Evolutionary conservation across 2,329 filamentous ascomycete species (phyloP).

Genomic region (Remersonia thermophila): DNA sequence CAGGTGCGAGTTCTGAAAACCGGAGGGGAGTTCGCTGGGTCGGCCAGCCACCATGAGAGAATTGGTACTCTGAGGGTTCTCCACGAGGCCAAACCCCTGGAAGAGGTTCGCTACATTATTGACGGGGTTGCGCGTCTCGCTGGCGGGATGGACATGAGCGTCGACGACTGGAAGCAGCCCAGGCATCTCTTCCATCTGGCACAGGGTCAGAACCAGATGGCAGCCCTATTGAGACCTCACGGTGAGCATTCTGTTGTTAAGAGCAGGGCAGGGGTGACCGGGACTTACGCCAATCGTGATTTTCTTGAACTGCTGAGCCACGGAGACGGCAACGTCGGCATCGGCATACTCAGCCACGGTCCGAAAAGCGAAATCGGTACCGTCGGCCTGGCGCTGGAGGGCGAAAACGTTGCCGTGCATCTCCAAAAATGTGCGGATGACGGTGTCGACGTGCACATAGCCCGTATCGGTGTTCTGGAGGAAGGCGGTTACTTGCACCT

Average conservation of each 20-base stretch:
- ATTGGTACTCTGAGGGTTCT: slow-evolving; percentile 8
- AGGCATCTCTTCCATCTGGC: slow-evolving; percentile 2
- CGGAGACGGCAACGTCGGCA: slow-evolving; percentile 29
- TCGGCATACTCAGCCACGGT: slow-evolving; percentile 44
- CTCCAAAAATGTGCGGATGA: slow-evolving; percentile 30
- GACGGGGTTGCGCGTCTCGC: slow-evolving; percentile 1
- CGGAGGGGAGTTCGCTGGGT: slow-evolving; percentile 9
- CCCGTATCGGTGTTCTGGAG: slow-evolving; percentile 9
- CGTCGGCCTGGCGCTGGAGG: slow-evolving; percentile 31
- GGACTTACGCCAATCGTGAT: slow-evolving; percentile 24
- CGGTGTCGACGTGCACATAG: slow-evolving; percentile 23
- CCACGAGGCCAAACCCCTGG: slow-evolving; percentile 10
- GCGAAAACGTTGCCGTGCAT: slow-evolving; percentile 41
- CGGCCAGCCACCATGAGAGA: slow-evolving; percentile 18
- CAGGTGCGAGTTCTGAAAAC: slow-evolving; percentile 21
- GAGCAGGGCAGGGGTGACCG: too few species aligned
- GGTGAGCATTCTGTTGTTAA: too few species aligned
- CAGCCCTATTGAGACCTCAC: slow-evolving; percentile 11
- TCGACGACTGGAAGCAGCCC: slow-evolving; percentile 2
- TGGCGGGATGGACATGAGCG: slow-evolving; percentile 1
- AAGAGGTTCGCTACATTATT: slow-evolving; percentile 9
- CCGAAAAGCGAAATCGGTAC: slow-evolving; percentile 31
- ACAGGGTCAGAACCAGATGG: slow-evolving; percentile 9
- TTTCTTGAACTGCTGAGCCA: slow-evolving; percentile 30
- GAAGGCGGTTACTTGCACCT: slow-evolving; percentile 39